Evolutionary conservation across 106 monocot genomes (phyloP), one percentile per base, ranked within the genome.

Genomic region (Acorus calamus): DNA sequence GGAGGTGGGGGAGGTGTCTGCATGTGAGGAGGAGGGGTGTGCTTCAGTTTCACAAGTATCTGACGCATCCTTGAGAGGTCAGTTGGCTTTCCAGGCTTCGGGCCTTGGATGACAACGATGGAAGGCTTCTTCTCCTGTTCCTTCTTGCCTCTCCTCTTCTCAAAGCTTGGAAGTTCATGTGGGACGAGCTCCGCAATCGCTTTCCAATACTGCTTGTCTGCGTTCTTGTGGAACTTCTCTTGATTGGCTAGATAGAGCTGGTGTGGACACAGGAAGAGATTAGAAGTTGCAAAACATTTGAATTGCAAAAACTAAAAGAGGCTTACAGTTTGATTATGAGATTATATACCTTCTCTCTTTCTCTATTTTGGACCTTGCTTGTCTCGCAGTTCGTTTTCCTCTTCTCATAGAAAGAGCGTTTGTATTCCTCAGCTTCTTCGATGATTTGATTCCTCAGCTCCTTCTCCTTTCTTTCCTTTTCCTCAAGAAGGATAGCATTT

Each of bases 51-150:
- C 50, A 86, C 46, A 8, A 91, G 59, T 3, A 91, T 66, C 54
- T 91, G 86, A 3, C 91, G 79, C 83, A 91, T 80, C 62, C 91
- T 80, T 2, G 86, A 76, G 14, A 91, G 71, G 53, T 91, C 91
- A 7, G 91, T 86, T 8, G 83, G 86, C 57, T 91, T 91, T 14
- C 91, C 91, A 2, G 91, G 91, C 64, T 91, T 86, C 5, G 86
- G 91, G 4, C 91, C 86, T 56, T 83, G 86, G 53, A 84, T 52
- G 5, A 84, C 62, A 3, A 69, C 52, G 44, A 88, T 59, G 14
- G 83, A 84, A 7, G 84, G 75, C 55, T 88, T 88, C 73, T 81
- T 88, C 52, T 81, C 78, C 52, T 75, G 71, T 3, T 81, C 84
- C 50, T 81, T 84, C 81, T 76, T 88, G 28, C 80, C 78, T 60